A percentile compares a stretch with the other conserved stretches of the same genome.
Evolutionary conservation across 257 asterid genomes (phyloP).

Genomic region (Knoxia roxburghii): DNA sequence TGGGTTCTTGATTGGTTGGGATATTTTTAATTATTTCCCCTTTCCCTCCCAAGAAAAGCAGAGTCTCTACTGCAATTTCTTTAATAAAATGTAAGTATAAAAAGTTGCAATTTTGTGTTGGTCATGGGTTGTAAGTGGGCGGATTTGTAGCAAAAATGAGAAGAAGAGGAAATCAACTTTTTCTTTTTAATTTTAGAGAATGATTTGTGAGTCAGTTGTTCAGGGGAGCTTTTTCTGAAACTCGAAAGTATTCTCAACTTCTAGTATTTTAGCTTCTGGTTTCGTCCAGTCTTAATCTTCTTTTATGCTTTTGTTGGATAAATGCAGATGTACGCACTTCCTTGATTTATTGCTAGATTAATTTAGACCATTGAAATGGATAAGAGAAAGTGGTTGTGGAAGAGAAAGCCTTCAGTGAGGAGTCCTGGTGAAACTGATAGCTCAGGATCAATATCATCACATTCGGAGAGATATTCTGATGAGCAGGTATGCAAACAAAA

Average conservation of each 20-base stretch:
- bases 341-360: slow-evolving; percentile 16
- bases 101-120: slow-evolving; percentile 11
- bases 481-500: slow-evolving; percentile 47
- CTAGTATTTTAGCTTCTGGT: not conserved
- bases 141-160: slow-evolving; percentile 39
- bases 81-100: not conserved
- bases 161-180: slow-evolving; percentile 13
- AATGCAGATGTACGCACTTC: slow-evolving; percentile 25
- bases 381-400: slow-evolving; percentile 76
- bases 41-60: not conserved
- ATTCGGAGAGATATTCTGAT: slow-evolving; percentile 58
- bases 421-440: slow-evolving; percentile 71
- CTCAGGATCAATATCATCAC: slow-evolving; percentile 55
- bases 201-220: not conserved
- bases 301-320: not conserved
- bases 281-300: not conserved
- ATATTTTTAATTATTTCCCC: not conserved
- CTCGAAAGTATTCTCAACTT: not conserved
- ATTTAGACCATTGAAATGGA: slow-evolving; percentile 38
- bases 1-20: not conserved
- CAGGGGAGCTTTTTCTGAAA: not conserved
- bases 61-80: not conserved
- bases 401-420: slow-evolving; percentile 56
- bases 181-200: not conserved
- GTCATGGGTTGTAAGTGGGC: slow-evolving; percentile 22